Conservation (phyloP, 1,284 basidiomycete species). For the Puccinia triticina region DNA sequence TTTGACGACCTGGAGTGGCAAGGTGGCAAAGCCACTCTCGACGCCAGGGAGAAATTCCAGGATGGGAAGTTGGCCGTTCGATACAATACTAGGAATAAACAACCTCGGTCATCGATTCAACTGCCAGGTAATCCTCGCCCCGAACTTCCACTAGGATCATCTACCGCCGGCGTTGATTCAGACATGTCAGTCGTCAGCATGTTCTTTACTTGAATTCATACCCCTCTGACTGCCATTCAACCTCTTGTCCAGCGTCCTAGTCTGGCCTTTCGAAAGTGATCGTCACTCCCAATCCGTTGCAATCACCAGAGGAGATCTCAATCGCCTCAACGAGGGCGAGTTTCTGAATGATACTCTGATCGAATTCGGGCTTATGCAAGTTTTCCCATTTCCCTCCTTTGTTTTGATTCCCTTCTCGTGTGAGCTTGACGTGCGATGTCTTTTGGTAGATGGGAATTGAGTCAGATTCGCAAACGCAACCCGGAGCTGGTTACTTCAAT, state of each 20-base stretch:
- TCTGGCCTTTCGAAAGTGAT: constrained; percentile 52
- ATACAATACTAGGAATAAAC: constrained; percentile 7
- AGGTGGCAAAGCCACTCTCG: not conserved
- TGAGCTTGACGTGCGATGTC: constrained; percentile 68
- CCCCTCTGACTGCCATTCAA: not conserved
- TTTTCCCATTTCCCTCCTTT: constrained; percentile 49
- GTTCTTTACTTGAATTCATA: not conserved
- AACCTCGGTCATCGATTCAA: not conserved
- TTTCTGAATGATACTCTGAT: constrained; percentile 95
- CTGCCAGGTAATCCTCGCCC: not conserved
- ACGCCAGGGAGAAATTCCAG: not conserved
- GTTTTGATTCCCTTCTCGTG: constrained; percentile 38
- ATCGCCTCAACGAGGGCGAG: constrained; percentile 73
- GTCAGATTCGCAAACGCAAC: constrained; percentile 59
- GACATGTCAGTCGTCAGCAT: constrained; percentile 12
- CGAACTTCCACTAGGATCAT: not conserved
- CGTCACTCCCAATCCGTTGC: constrained; percentile 52
- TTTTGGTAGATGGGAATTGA: constrained; percentile 63
- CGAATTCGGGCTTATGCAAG: constrained; percentile 89
- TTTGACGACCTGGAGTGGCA: not conserved
- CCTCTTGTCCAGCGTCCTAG: constrained; percentile 52
- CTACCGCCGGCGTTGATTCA: not conserved
- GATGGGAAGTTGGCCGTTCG: not conserved
- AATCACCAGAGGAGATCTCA: constrained; percentile 67
- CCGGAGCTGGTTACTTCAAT: constrained; percentile 73